Base-by-base conservation (phyloP, 1,139 yeast genomes). In the Candida glucosophila region DNA sequence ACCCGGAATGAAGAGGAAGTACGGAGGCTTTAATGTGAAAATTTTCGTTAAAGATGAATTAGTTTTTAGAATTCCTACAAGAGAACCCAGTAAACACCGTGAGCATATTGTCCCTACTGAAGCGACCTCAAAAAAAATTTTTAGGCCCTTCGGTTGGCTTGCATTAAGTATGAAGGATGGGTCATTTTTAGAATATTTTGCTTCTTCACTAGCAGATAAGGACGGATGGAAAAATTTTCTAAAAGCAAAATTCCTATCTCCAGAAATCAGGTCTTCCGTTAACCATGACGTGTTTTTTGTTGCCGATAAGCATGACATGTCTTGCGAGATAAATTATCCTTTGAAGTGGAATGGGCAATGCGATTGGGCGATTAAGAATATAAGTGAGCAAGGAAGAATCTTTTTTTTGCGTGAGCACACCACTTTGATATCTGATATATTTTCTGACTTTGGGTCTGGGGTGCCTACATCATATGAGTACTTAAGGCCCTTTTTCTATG, bases 101-200 rank as follows among this genome's bases (percentile, higher is more conserved):
- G 59, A 52, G 20, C 38, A 48, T 10, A 30, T 56, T 19, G 49
- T 42, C 20, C 31, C 30, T 14, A 39, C 27, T 6, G 37, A 30
- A 19, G 29, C 20, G 19, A 20, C 12, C 23, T 12, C 26, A 6
- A 29, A 22, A 20, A 29, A 28, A 16, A 16, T 27, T 6, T 22
- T 41, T 6, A 52, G 85, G 19, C 80, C 95, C 1, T 90, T 80
- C 58, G 97, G 96, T 0, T 90, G 98, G 98, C 37, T 90, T 4
- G 96, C 88, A 43, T 34, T 86, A 12, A 77, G 77, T 32, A 55
- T 78, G 26, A 65, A 64, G 1, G 61, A 64, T 15, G 71, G 66
- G 0, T 71, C 92, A 0, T 60, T 61, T 1, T 43, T 77, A 2
- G 47, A 63, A 4, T 51, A 61, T 20, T 62, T 58, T 19, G 53